Percentiles rank a stretch among this genome's conserved stretches.
These are phyloP conservation scores for Diutina catenulata DNA, from an alignment of 1,139 yeast genomes.

Conservation along the genomic window DNA sequence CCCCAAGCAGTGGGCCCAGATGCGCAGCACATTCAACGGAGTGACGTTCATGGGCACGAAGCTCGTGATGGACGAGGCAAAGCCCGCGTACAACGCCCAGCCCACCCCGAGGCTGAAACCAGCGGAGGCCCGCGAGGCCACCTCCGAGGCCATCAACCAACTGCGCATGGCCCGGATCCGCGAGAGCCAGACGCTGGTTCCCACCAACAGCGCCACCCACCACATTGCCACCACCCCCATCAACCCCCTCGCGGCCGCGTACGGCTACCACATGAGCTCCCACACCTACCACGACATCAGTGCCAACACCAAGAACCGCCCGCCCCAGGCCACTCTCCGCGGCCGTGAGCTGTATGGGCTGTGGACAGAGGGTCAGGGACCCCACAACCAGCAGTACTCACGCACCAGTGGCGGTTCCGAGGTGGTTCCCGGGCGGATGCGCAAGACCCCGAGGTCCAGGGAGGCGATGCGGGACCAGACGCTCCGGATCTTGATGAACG, in stretches of 20 bases:
- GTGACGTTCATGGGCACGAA: slow-evolving; percentile 65
- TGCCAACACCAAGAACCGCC: slow-evolving; percentile 25
- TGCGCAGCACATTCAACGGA: slow-evolving; percentile 53
- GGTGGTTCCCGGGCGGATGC: slow-evolving; percentile 50
- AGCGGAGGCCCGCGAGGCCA: slow-evolving; percentile 15
- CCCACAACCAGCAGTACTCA: slow-evolving; percentile 14
- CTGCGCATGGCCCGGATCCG: slow-evolving; percentile 32
- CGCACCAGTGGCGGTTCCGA: slow-evolving; percentile 28
- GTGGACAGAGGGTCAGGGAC: slow-evolving; percentile 8
- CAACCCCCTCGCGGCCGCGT: slow-evolving; percentile 10
- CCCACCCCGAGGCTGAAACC: slow-evolving; percentile 26
- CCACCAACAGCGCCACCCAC: too few species aligned
- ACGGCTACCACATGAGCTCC: slow-evolving; percentile 18
- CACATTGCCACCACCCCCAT: slow-evolving; percentile 20
- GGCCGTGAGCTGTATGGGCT: slow-evolving; percentile 28
- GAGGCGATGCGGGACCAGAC: slow-evolving; percentile 37
- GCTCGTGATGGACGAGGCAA: slow-evolving; percentile 41
- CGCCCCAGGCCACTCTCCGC: slow-evolving; percentile 19
- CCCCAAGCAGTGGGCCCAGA: slow-evolving; percentile 28
- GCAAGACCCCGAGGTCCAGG: slow-evolving; percentile 38
- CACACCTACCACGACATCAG: slow-evolving; percentile 23
- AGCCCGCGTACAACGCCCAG: slow-evolving; percentile 18
- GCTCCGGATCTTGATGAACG: slow-evolving; percentile 52
- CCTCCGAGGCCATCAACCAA: slow-evolving; percentile 23
- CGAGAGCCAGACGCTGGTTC: too few species aligned